Base-by-base conservation (phyloP, 169 alveolate genomes). In the Babesia bovis region DNA sequence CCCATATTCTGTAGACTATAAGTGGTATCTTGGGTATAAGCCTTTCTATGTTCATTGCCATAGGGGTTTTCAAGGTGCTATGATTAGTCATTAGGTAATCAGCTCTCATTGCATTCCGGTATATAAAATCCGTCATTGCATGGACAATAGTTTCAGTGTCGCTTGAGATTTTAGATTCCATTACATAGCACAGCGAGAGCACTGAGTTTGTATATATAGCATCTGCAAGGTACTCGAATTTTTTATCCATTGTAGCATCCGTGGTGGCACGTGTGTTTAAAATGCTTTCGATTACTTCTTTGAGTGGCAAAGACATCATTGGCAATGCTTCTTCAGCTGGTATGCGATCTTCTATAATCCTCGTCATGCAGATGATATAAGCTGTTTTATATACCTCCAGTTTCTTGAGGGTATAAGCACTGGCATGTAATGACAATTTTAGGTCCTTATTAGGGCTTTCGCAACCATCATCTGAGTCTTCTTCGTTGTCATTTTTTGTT, bases 1-100 rank as follows among this genome's bases (percentile, higher is more conserved):
- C 84, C 93, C 93, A 87, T 28, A 78, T 23, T 33, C 44, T 55
- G 77, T 58, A 17, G 0, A 71, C 52, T 2, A 23, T 71, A 6
- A 19, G 51, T 28, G 82, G 82, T 12, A 13, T 19, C 17, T 33
- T 1, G 38, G 82, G 82, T 1, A 7, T 33, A 15, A 51, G 36
- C 2, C 28, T 6, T 41, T 61, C n/a, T 21, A 10, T n/a, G 7
- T 26, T 47, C 40, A 57, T 17, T 3, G 6, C 36, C 4, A 21
- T 36, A 0, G 35, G 17, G 4, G 36, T 9, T 23, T 23, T 38
- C 4, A 25, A 5, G 2, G 1, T 28, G 13, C 12, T 52, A 0
- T 0, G 4, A 15, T 41, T n/a, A 30, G 56, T 74, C 5, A 71
- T 12, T 21, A 55, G 13, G n/a, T 60, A 56, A 55, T 71, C 82